Conservation (phyloP, 2,329 filamentous ascomycete genomes). For the Sarocladiaceae sp. region DNA sequence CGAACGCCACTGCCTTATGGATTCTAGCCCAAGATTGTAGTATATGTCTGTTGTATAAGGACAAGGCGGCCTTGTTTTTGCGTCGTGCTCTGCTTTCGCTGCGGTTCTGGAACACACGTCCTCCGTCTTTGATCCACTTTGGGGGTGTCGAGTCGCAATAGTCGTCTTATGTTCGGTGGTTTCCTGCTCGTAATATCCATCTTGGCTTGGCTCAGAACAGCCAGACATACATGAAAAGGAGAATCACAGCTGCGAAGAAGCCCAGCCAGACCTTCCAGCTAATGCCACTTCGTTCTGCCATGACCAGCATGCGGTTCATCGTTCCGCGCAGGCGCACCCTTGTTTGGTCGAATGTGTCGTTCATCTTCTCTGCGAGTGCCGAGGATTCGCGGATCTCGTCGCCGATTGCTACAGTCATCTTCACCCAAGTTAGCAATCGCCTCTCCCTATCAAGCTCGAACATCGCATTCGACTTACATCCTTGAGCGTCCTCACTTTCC, state of each 20-base stretch:
- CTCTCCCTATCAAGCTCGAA: no score
- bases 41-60: no score
- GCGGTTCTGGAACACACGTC: no score
- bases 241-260: conserved; percentile 79
- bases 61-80: no score
- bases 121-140: no score
- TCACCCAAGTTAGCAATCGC: conserved; percentile 14
- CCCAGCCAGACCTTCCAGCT: conserved; percentile 91
- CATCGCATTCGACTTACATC: no score
- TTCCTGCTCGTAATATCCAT: no score
- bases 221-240: conserved; percentile 93
- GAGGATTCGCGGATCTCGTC: conserved; percentile 92
- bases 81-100: no score
- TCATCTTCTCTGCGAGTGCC: conserved; percentile 89
- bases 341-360: conserved; percentile 86
- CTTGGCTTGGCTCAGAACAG: conserved; percentile 53
- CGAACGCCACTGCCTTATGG: no score
- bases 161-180: no score
- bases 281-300: conserved; percentile 93
- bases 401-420: conserved; percentile 91
- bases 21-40: no score
- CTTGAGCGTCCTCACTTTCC: conserved; percentile 86
- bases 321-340: conserved; percentile 77
- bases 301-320: conserved; percentile 94
- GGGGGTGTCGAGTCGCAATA: no score